Evolutionary conservation across 2,329 filamentous ascomycete genomes (phyloP).

Genomic region (Ceratocystis cubensis): DNA sequence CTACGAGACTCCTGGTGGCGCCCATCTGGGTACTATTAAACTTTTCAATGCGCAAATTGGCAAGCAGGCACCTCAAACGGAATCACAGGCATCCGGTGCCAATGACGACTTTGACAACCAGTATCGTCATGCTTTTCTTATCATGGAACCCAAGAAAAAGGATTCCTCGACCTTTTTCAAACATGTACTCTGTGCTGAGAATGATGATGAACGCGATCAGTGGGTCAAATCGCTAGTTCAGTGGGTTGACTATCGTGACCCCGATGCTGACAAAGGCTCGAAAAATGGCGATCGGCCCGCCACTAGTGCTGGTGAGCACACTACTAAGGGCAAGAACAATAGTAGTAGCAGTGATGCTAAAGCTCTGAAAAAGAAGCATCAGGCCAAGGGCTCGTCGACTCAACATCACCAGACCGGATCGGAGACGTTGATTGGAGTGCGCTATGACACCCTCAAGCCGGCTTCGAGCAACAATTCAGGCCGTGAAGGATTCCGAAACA

Average conservation of each 20-base stretch:
- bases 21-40: conserved; percentile 87
- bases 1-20: conserved; percentile 79
- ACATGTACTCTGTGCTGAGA: conserved; percentile 92
- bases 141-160: conserved; percentile 92
- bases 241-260: conserved; percentile 68
- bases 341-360: conserved; percentile 23
- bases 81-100: conserved; percentile 28
- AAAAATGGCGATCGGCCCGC: conserved; percentile 25
- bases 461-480: conserved; percentile 34
- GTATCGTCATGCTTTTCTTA: conserved; percentile 90
- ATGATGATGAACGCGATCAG: conserved; percentile 76
- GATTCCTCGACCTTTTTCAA: conserved; percentile 78
- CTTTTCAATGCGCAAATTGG: conserved; percentile 83
- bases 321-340: conserved; percentile 34
- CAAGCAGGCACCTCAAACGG: conserved; percentile 60
- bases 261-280: conserved; percentile 39
- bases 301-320: conserved; percentile 12
- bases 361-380: conserved; percentile 26
- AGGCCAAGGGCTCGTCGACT: conserved; percentile 23
- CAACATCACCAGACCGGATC: conserved; percentile 29
- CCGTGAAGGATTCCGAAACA: conserved; percentile 28
- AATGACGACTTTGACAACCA: conserved; percentile 79
- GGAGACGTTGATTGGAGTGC: conserved; percentile 43
- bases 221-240: conserved; percentile 87
- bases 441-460: conserved; percentile 44